phyloP scores from a whole-genome alignment of 2,329 filamentous ascomycete genomes.

The Colletotrichum sp. region DNA sequence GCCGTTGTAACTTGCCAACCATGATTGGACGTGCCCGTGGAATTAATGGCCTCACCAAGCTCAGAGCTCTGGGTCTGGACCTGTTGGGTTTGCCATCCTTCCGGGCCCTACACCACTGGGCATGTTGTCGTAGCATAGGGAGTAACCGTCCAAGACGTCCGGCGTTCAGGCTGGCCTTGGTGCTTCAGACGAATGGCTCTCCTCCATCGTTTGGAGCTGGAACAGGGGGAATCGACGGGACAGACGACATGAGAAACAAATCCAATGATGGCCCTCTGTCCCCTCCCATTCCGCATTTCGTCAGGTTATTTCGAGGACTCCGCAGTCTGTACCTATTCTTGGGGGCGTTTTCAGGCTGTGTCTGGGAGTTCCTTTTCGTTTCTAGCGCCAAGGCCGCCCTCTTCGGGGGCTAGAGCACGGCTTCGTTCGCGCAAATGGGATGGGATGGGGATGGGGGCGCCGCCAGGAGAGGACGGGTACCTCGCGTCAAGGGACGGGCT shows the following conservation, averaged over 20 bases:
- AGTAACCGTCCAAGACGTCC: not conserved
- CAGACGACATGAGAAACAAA: not conserved
- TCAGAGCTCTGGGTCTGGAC: conserved; percentile 20
- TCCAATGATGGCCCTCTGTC: not conserved
- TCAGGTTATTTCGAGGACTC: not conserved
- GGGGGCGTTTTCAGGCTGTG: conserved; percentile 1
- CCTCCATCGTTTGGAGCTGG: not conserved
- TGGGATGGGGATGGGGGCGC: not conserved
- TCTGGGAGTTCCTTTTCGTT: conserved; percentile 5
- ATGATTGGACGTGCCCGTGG: conserved; percentile 10
- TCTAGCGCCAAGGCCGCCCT: conserved; percentile 8
- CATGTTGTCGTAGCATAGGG: not conserved
- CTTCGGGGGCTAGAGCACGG: not conserved
- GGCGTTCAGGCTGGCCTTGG: not conserved
- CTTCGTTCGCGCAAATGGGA: not conserved
- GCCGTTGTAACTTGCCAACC: not conserved
- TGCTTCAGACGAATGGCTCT: not conserved
- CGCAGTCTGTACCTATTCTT: not conserved
- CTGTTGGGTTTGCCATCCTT: conserved; percentile 5
- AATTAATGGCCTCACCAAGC: conserved; percentile 7
- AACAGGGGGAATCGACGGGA: not conserved
- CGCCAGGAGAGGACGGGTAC: conserved; percentile 7
- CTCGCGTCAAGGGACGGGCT: conserved; percentile 1
- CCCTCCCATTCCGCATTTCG: not conserved
- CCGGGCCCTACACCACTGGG: not conserved